These are phyloP conservation scores for Pleurotus citrinopileatus DNA, from an alignment of 768 basidiomycete genomes.

Conservation along the genomic window DNA sequence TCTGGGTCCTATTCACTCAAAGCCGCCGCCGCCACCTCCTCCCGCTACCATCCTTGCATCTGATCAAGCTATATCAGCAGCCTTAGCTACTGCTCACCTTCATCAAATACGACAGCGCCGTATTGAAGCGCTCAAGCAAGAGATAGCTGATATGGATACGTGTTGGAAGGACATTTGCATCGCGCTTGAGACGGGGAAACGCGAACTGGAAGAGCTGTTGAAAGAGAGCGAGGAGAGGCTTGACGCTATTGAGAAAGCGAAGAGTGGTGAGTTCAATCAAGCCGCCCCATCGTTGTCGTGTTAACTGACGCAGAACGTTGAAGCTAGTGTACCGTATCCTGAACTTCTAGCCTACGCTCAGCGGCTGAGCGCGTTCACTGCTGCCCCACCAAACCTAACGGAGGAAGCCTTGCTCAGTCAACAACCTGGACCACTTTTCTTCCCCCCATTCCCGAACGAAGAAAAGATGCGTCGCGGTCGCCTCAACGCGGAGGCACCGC, in stretches of 20 bases:
- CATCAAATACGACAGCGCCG: conserved; percentile 77
- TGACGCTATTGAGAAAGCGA: conserved; percentile 67
- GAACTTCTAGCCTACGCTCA: conserved; percentile 84
- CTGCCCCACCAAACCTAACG: conserved; percentile 80
- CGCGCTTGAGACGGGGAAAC: conserved; percentile 62
- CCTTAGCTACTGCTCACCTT: conserved; percentile 59
- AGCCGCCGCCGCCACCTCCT: conserved; percentile 61
- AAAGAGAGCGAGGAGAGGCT: conserved; percentile 74
- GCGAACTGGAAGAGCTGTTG: conserved; percentile 66
- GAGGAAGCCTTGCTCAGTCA: conserved; percentile 68
- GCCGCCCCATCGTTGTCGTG: background rate
- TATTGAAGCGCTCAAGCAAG: conserved; percentile 69
- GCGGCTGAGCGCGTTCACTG: conserved; percentile 81
- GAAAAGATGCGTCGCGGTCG: conserved; percentile 86
- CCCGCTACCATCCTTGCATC: conserved; percentile 56
- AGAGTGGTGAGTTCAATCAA: conserved; percentile 51
- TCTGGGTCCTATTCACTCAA: conserved; percentile 62
- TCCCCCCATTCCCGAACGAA: conserved; percentile 89
- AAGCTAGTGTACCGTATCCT: conserved; percentile 28
- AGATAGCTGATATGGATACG: conserved; percentile 65
- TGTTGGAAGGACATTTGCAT: conserved; percentile 68
- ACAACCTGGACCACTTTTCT: conserved; percentile 76
- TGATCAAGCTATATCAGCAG: conserved; percentile 63
- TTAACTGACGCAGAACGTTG: background rate
- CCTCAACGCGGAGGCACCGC: conserved; percentile 76